Conservation (phyloP, 495 filamentous ascomycete genomes). For the Lophiotrema nucula region DNA sequence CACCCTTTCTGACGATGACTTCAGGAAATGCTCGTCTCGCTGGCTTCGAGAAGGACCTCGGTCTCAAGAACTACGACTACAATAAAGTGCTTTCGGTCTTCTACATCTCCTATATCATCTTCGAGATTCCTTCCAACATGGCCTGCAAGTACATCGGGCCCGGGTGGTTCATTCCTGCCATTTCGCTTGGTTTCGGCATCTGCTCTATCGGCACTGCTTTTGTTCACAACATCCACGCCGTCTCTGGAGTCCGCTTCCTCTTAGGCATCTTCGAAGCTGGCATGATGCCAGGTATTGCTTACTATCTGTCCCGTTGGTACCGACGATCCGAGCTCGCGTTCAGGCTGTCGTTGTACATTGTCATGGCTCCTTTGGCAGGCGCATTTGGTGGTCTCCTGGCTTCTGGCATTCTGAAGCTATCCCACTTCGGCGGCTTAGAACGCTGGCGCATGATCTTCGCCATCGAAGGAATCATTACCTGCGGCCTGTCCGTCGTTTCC, state of each 20-base stretch:
- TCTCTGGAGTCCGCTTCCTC: constrained; percentile 51
- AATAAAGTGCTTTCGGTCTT: constrained; percentile 37
- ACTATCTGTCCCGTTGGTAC: constrained; percentile 72
- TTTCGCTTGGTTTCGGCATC: constrained; percentile 51
- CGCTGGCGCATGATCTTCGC: constrained; percentile 39
- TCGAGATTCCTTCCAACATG: constrained; percentile 44
- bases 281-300: constrained; percentile 70
- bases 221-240: constrained; percentile 45
- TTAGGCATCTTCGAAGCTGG: constrained; percentile 62
- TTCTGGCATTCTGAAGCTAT: constrained; percentile 52
- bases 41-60: constrained; percentile 47
- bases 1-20: background rate
- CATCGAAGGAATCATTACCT: constrained; percentile 39
- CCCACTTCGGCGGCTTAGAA: constrained; percentile 46
- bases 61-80: constrained; percentile 37
- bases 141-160: constrained; percentile 52
- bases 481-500: constrained; percentile 26
- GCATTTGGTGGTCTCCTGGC: constrained; percentile 71
- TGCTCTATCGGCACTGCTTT: constrained; percentile 51
- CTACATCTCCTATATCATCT: constrained; percentile 41
- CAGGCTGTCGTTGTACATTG: constrained; percentile 52
- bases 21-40: constrained; percentile 52
- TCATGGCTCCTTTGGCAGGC: constrained; percentile 65
- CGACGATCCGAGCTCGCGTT: constrained; percentile 65
- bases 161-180: constrained; percentile 52